Evolutionary conservation across 306 rosid genomes (phyloP).

Genomic region (Citrullus mucosospermus): DNA sequence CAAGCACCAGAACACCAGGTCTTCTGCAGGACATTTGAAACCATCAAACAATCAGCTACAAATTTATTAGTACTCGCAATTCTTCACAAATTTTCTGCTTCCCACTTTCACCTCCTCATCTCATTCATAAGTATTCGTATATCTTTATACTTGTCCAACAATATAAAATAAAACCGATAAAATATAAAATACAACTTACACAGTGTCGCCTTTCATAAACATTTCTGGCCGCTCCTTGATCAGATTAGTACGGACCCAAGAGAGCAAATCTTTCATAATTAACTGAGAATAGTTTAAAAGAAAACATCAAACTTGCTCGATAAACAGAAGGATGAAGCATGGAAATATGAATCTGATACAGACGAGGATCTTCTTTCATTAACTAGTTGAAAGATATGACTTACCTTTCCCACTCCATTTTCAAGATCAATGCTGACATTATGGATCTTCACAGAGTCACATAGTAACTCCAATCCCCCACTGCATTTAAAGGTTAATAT

Average conservation of each 20-base stretch:
- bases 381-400: not conserved
- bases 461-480: constrained; percentile 92
- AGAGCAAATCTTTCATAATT: constrained; percentile 69
- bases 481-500: constrained; percentile 21
- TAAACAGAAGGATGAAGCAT: not conserved
- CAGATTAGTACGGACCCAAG: constrained; percentile 72
- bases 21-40: constrained; percentile 43
- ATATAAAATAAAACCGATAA: not conserved
- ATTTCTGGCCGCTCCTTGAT: constrained; percentile 96
- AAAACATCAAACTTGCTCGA: not conserved
- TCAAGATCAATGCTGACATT: constrained; percentile 46
- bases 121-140: not conserved
- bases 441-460: constrained; percentile 76
- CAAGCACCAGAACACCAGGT: constrained; percentile 92
- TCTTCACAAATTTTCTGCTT: not conserved
- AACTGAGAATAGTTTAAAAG: constrained; percentile 26
- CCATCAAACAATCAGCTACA: not conserved
- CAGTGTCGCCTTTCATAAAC: constrained; percentile 94
- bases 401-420: constrained; percentile 50
- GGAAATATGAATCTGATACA: not conserved
- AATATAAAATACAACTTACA: constrained; percentile 36
- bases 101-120: not conserved
- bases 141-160: not conserved
- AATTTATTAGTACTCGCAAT: not conserved
- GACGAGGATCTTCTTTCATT: not conserved